Conservation (phyloP, 106 monocot genomes). For the Triglochin maritima region DNA sequence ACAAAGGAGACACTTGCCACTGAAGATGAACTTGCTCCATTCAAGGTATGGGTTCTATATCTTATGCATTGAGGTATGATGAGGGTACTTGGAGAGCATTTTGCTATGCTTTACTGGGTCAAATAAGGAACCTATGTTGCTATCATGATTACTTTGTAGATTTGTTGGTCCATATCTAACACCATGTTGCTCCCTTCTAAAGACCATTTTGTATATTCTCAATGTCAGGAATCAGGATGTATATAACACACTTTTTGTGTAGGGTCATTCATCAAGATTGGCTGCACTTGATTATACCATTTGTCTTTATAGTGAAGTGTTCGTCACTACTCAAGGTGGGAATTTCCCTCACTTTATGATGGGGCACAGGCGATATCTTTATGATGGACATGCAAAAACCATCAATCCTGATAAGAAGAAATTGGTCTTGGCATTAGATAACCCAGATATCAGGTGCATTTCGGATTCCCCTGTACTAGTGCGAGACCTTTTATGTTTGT, state of each 20-base stretch:
- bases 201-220: too few relatives aligned
- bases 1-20: slow-evolving; percentile 80
- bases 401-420: slow-evolving; percentile 88
- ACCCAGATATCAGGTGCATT: slow-evolving; percentile 55
- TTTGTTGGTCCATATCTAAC: too few relatives aligned
- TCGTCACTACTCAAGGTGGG: slow-evolving; percentile 93
- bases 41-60: slow-evolving; percentile 40
- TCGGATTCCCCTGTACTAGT: not conserved
- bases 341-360: slow-evolving; percentile 97
- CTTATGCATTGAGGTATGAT: not conserved
- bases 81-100: too few relatives aligned
- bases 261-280: slow-evolving; percentile 84
- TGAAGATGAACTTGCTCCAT: slow-evolving; percentile 76
- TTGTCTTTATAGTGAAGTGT: slow-evolving; percentile 76
- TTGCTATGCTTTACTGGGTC: too few relatives aligned
- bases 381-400: slow-evolving; percentile 78
- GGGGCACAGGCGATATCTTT: slow-evolving; percentile 74
- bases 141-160: too few relatives aligned
- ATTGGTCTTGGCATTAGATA: slow-evolving; percentile 70
- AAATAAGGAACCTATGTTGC: too few relatives aligned
- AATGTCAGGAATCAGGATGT: too few relatives aligned
- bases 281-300: slow-evolving; percentile 98
- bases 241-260: not conserved
- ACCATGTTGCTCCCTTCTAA: too few relatives aligned
- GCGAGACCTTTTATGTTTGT: too few relatives aligned